phyloP scores from a whole-genome alignment of 163 green algal genomes.

The Trebouxiophyceae sp. region DNA sequence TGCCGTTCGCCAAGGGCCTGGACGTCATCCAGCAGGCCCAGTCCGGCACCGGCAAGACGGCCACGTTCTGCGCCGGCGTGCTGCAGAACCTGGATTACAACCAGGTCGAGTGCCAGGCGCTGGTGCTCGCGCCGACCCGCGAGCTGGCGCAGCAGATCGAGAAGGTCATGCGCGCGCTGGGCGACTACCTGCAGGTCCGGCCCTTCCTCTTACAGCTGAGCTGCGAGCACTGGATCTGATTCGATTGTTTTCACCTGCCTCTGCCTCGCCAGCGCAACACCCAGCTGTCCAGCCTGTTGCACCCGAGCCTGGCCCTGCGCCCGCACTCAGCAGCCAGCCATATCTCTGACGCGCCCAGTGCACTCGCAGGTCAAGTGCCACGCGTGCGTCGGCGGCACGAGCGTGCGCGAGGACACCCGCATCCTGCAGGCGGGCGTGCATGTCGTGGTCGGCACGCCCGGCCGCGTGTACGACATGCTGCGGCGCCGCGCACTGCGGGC shows the following conservation, averaged over 20 bases:
- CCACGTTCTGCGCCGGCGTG: conserved; percentile 99
- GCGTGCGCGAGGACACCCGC: conserved; percentile 92
- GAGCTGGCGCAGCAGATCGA: conserved; percentile 99
- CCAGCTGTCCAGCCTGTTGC: no score
- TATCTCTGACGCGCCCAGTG: no score
- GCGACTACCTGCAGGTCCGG: conserved; percentile 82
- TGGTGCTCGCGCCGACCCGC: conserved; percentile 96
- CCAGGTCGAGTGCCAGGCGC: conserved; percentile 88
- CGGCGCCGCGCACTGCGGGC: conserved; percentile 87
- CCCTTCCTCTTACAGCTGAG: no score
- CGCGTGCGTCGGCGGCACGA: conserved; percentile 97
- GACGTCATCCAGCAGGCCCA: conserved; percentile 99
- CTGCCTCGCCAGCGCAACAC: no score
- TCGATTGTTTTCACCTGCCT: no score
- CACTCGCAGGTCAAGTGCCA: conserved; percentile 93
- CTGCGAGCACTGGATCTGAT: no score
- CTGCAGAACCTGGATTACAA: conserved; percentile 98
- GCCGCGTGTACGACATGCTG: conserved; percentile 99
- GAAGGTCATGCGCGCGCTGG: conserved; percentile 97
- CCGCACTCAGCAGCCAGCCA: no score
- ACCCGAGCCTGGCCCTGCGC: no score
- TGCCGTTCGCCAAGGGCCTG: conserved; percentile 95
- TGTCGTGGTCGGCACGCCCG: conserved; percentile 97
- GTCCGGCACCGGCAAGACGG: conserved; percentile 99
- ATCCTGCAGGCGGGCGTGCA: conserved; percentile 92